These are phyloP conservation scores for Calendula officinalis DNA, from an alignment of 129 eudicot species.

Conservation along the genomic window DNA sequence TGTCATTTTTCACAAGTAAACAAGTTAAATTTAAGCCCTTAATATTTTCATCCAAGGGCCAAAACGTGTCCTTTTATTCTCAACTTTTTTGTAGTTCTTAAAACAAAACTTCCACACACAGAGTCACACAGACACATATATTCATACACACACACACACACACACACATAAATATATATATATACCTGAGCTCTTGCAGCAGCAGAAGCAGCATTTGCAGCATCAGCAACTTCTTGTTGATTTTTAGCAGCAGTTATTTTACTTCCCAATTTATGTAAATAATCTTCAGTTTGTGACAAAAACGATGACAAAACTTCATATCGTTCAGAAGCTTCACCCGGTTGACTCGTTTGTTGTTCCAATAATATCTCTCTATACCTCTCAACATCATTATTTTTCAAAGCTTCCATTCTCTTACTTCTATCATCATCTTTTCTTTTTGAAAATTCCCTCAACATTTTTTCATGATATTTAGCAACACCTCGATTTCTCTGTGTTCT, in stretches of 20 bases:
- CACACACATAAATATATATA: not conserved
- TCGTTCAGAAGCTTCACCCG: constrained; percentile 97
- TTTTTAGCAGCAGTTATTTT: constrained; percentile 91
- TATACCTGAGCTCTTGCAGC: constrained; percentile 92
- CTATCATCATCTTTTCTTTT: constrained; percentile 88
- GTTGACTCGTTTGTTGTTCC: constrained; percentile 83
- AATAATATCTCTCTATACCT: constrained; percentile 86
- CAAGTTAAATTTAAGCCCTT: too few species aligned
- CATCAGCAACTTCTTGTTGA: constrained; percentile 95
- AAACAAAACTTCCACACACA: too few species aligned
- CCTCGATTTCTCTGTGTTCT: constrained; percentile 93
- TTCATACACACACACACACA: too few species aligned
- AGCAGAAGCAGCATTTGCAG: constrained; percentile 73
- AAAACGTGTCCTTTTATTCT: too few species aligned
- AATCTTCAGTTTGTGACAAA: constrained; percentile 91
- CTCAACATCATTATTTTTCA: constrained; percentile 96
- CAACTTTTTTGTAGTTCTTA: too few species aligned
- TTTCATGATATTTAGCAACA: constrained; percentile 90
- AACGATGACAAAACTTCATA: constrained; percentile 89
- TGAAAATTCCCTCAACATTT: constrained; percentile 90
- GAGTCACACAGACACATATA: too few species aligned
- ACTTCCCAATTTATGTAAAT: constrained; percentile 85
- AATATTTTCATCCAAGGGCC: too few species aligned
- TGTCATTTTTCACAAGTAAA: too few species aligned
- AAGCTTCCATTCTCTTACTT: constrained; percentile 90